phyloP scores from a whole-genome alignment of 495 filamentous ascomycete genomes.

The Aspergillus steynii region DNA sequence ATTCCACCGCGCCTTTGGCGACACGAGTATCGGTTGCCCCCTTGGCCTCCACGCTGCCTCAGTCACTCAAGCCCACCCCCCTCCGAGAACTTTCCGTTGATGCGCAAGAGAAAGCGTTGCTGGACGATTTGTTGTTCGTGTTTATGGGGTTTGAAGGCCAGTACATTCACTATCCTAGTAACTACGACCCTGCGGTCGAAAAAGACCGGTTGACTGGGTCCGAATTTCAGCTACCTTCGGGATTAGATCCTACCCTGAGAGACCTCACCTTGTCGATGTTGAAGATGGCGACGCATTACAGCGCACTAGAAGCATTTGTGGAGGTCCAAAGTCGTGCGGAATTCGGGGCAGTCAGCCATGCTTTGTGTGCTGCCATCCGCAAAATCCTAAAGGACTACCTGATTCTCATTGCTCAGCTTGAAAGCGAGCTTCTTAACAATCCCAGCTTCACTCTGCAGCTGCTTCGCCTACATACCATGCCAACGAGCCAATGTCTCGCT shows the following conservation, averaged over 20 bases:
- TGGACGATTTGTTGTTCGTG: constrained; percentile 90
- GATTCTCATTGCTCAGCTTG: constrained; percentile 87
- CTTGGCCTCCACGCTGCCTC: constrained; percentile 69
- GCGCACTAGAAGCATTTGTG: constrained; percentile 86
- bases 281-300: constrained; percentile 93
- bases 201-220: constrained; percentile 85
- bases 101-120: constrained; percentile 77
- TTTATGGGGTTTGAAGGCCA: constrained; percentile 99
- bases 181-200: constrained; percentile 80
- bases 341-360: constrained; percentile 95
- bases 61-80: constrained; percentile 66
- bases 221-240: constrained; percentile 72
- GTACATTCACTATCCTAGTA: constrained; percentile 82
- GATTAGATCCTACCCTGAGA: constrained; percentile 86
- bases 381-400: constrained; percentile 92
- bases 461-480: constrained; percentile 85
- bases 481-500: constrained; percentile 83
- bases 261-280: constrained; percentile 86
- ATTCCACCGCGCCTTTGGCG: constrained; percentile 86
- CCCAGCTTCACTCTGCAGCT: constrained; percentile 86
- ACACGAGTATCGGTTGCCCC: constrained; percentile 84
- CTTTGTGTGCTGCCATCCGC: constrained; percentile 87
- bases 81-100: constrained; percentile 73
- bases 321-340: constrained; percentile 92
- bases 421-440: constrained; percentile 86